Conservation (phyloP, 129 eudicot species). For the Tagetes patula region DNA sequence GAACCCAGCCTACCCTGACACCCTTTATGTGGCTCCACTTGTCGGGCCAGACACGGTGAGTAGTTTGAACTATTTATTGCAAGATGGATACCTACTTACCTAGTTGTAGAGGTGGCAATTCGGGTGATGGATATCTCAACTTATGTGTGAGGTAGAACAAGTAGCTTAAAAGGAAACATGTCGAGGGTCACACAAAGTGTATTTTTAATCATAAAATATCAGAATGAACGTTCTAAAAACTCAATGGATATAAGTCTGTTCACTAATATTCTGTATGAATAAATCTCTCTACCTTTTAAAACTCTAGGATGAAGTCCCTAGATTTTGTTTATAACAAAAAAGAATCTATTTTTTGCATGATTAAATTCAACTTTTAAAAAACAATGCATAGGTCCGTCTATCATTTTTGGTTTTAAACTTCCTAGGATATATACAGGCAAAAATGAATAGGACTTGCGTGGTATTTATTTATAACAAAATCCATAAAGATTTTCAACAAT, state of each 20-base stretch:
- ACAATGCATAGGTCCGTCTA: background rate
- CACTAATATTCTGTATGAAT: background rate
- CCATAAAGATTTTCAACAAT: background rate
- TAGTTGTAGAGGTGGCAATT: background rate
- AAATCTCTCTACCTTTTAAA: background rate
- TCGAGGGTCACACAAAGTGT: background rate
- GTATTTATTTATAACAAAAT: background rate
- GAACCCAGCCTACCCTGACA: slow-evolving; percentile 97
- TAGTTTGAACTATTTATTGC: slow-evolving; percentile 21
- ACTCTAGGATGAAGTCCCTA: background rate
- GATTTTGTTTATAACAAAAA: background rate
- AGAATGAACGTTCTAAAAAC: background rate
- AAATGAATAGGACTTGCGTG: background rate
- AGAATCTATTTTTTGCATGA: background rate
- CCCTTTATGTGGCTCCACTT: slow-evolving; percentile 93
- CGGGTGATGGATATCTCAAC: background rate
- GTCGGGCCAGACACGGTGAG: slow-evolving; percentile 96
- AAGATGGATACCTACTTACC: background rate
- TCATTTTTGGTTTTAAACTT: background rate
- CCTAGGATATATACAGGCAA: background rate
- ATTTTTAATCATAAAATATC: background rate
- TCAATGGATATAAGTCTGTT: background rate
- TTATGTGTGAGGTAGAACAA: background rate
- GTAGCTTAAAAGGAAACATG: background rate
- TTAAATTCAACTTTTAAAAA: background rate